Percentiles rank a stretch among this genome's conserved stretches.
Conservation (phyloP, 768 basidiomycete species). For the Pholiota molesta region DNA sequence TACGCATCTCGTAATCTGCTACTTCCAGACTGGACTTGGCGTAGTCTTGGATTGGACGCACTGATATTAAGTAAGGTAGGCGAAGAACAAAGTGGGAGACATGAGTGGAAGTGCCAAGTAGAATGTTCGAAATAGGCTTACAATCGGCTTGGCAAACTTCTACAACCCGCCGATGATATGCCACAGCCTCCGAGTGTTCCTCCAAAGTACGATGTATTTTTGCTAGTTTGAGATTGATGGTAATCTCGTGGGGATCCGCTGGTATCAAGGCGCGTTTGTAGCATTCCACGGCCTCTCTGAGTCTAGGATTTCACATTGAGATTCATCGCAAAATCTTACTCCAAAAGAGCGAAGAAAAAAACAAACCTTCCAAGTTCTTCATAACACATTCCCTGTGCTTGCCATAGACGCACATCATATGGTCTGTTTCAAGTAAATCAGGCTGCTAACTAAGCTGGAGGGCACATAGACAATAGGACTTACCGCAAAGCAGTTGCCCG, state of each 20-base stretch:
- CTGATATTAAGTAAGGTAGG: constrained; percentile 34
- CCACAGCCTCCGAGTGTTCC: constrained; percentile 68
- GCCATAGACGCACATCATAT: constrained; percentile 96
- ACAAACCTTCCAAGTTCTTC: constrained; percentile 83
- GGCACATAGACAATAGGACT: constrained; percentile 3
- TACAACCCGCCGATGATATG: constrained; percentile 81
- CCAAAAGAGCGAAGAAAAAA: constrained; percentile 2
- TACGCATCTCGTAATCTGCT: constrained; percentile 74
- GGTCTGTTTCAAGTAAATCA: constrained; percentile 52
- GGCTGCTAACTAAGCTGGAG: constrained; percentile 1
- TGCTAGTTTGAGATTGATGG: constrained; percentile 74
- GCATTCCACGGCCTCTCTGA: constrained; percentile 88
- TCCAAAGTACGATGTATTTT: constrained; percentile 68
- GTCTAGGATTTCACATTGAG: constrained; percentile 43
- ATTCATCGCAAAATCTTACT: constrained; percentile 1
- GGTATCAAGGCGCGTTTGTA: constrained; percentile 87
- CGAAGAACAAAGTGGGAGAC: constrained; percentile 5
- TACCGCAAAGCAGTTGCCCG: constrained; percentile 91
- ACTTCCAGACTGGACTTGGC: constrained; percentile 85
- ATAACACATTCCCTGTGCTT: constrained; percentile 91
- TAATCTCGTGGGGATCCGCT: constrained; percentile 76
- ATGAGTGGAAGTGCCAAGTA: constrained; percentile 25
- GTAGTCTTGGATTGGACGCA: constrained; percentile 74
- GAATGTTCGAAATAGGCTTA: constrained; percentile 33
- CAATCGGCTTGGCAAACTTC: constrained; percentile 70